Evolutionary conservation across 2,329 filamentous ascomycete genomes (phyloP).

Genomic region (Beauveria caledonica): DNA sequence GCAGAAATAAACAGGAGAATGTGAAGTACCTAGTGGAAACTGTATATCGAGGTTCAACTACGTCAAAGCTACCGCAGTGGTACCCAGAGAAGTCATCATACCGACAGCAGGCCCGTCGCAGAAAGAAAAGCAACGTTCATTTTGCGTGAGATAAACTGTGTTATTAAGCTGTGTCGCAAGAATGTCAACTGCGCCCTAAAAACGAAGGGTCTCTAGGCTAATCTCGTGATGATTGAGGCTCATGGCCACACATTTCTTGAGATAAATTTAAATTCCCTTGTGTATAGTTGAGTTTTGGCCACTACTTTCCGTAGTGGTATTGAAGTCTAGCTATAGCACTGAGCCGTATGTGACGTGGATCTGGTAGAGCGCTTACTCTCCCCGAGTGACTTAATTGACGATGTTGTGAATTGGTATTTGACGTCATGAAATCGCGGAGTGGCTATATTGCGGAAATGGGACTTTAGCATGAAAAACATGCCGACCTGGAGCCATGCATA

Average conservation of each 20-base stretch:
- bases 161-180: conserved; percentile 61
- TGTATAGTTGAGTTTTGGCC: background rate
- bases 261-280: no score
- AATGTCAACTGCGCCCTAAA: conserved; percentile 87
- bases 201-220: conserved; percentile 74
- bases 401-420: background rate
- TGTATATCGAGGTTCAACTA: no score
- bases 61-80: no score
- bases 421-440: background rate
- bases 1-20: no score
- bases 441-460: background rate
- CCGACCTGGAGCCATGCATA: background rate
- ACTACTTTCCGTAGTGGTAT: background rate
- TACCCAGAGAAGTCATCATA: background rate
- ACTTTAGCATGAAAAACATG: background rate
- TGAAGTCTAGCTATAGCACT: background rate
- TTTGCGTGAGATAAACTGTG: conserved; percentile 68
- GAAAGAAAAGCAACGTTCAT: conserved; percentile 81
- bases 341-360: background rate
- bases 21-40: no score
- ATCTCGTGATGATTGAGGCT: conserved; percentile 88
- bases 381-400: background rate
- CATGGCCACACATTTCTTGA: conserved; percentile 38
- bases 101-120: conserved; percentile 82
- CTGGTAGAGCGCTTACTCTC: background rate